Percentiles rank a stretch among this genome's conserved stretches.
phyloP scores from a whole-genome alignment of 345 rosid species.

The Hibiscus syriacus region DNA sequence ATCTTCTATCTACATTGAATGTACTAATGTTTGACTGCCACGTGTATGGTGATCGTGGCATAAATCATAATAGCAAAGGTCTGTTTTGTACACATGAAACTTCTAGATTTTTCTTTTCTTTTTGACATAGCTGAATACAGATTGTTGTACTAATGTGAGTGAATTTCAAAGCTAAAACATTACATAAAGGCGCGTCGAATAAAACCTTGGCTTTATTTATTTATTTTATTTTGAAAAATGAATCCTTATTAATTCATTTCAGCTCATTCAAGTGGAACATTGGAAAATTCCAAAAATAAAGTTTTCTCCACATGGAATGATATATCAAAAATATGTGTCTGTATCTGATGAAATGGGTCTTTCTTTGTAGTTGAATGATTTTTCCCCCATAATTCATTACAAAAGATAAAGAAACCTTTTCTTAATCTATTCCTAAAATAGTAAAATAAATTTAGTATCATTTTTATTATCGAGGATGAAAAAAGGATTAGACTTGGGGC shows the following conservation, averaged over 20 bases:
- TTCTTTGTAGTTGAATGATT: slow-evolving; percentile 10
- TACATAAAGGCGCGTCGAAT: no score
- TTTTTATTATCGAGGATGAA: neutral
- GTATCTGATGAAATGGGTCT: slow-evolving; percentile 8
- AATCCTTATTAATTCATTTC: neutral
- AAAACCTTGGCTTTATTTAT: neutral
- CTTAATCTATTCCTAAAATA: neutral
- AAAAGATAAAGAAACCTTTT: neutral
- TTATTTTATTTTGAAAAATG: neutral
- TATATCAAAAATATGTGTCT: neutral
- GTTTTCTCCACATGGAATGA: neutral
- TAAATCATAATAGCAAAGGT: neutral
- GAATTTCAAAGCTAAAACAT: neutral
- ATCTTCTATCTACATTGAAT: neutral
- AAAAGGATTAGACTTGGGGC: neutral
- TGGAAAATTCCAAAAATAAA: neutral
- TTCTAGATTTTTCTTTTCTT: neutral
- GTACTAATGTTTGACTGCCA: neutral
- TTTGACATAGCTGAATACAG: neutral
- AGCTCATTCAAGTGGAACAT: neutral
- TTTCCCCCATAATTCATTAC: slow-evolving; percentile 2
- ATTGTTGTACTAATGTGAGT: neutral
- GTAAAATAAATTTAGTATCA: neutral
- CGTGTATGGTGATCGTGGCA: neutral
- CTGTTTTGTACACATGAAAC: neutral